Evolutionary conservation across 2,329 filamentous ascomycete genomes (phyloP).

Genomic region (Ophiosphaerella herpotricha): DNA sequence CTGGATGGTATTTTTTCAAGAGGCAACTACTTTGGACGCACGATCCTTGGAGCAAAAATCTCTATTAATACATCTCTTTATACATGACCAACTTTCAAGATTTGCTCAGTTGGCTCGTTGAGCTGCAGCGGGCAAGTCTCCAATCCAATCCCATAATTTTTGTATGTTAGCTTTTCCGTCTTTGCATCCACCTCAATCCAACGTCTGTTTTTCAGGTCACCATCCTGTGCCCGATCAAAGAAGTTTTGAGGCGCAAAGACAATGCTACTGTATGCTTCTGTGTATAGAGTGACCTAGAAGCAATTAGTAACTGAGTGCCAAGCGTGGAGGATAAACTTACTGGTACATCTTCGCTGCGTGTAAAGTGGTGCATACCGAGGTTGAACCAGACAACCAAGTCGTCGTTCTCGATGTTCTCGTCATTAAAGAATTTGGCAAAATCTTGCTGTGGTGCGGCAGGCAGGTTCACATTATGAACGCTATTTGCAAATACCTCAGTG

Average conservation of each 20-base stretch:
- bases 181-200: slow-evolving; percentile 20
- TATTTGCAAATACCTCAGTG: slow-evolving; percentile 47
- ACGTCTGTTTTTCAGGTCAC: slow-evolving; percentile 23
- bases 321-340: background rate
- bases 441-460: slow-evolving; percentile 52
- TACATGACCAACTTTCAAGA: slow-evolving; percentile 7
- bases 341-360: slow-evolving; percentile 23
- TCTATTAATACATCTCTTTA: background rate
- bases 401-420: slow-evolving; percentile 49
- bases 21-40: too few species aligned
- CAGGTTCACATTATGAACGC: slow-evolving; percentile 43
- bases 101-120: slow-evolving; percentile 16
- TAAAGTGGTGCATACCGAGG: slow-evolving; percentile 53
- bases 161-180: slow-evolving; percentile 15
- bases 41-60: background rate
- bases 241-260: slow-evolving; percentile 27
- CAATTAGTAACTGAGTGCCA: background rate
- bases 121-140: slow-evolving; percentile 15
- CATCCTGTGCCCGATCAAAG: slow-evolving; percentile 26
- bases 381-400: slow-evolving; percentile 57
- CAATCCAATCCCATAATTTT: slow-evolving; percentile 21
- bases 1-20: too few species aligned
- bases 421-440: slow-evolving; percentile 58
- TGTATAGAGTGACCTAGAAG: slow-evolving; percentile 18
- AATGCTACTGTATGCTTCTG: slow-evolving; percentile 27